These are phyloP conservation scores for Coniochaeta sp. DNA, from an alignment of 2,329 filamentous ascomycete genomes.

Conservation along the genomic window DNA sequence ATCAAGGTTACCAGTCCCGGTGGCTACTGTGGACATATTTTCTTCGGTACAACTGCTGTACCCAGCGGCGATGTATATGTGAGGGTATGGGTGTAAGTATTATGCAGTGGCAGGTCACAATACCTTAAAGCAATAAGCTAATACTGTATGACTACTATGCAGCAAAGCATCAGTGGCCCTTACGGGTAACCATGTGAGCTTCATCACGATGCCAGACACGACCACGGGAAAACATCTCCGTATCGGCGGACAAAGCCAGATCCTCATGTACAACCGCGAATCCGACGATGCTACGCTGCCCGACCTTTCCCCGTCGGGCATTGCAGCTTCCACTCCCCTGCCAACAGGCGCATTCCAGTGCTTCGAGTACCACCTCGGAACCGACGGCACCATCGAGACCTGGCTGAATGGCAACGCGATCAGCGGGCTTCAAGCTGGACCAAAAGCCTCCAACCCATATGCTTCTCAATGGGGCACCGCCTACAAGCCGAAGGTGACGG, in stretches of 20 bases:
- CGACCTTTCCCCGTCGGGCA: constrained; percentile 43
- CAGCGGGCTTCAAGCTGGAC: constrained; percentile 43
- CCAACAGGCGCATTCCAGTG: constrained; percentile 46
- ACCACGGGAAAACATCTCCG: constrained; percentile 50
- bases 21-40: constrained; percentile 52
- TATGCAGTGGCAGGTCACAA: not conserved
- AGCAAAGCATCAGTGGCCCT: constrained; percentile 50
- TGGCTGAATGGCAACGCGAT: constrained; percentile 49
- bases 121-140: not conserved
- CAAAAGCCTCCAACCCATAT: constrained; percentile 29
- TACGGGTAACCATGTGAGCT: constrained; percentile 51
- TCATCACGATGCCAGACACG: constrained; percentile 57
- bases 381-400: constrained; percentile 51
- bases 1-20: constrained; percentile 43
- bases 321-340: constrained; percentile 43
- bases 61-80: constrained; percentile 52
- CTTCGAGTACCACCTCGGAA: constrained; percentile 53
- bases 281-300: constrained; percentile 18
- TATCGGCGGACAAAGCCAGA: constrained; percentile 52
- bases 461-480: constrained; percentile 39
- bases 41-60: constrained; percentile 50
- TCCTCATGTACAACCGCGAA: constrained; percentile 57
- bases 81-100: constrained; percentile 44
- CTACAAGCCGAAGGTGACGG: constrained; percentile 43
- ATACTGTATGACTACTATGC: constrained; percentile 9